These are phyloP conservation scores for Durotheca rogersii DNA, from an alignment of 495 filamentous ascomycete genomes.

Conservation along the genomic window DNA sequence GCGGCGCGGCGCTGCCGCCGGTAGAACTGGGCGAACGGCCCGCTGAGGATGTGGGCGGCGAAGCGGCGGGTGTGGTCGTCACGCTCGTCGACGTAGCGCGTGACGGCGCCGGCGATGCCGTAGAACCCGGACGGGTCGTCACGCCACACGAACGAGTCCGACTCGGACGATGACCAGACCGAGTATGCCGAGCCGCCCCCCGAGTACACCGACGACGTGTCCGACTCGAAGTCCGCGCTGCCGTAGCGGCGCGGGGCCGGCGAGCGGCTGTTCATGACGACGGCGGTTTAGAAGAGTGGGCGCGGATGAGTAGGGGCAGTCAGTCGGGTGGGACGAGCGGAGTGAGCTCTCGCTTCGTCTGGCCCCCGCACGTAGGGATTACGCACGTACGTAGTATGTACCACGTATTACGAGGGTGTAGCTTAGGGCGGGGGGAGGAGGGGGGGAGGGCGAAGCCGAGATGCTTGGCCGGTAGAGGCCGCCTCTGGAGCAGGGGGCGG, in stretches of 20 bases:
- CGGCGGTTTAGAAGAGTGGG: neutral
- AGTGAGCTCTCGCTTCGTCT: too few species aligned
- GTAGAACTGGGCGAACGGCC: constrained; percentile 33
- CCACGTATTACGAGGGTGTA: too few species aligned
- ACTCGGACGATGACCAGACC: constrained; percentile 34
- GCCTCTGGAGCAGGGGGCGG: too few species aligned
- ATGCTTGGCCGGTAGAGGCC: too few species aligned
- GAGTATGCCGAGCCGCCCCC: constrained; percentile 22
- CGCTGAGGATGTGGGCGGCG: constrained; percentile 32
- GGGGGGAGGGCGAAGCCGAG: too few species aligned
- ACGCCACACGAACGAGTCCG: constrained; percentile 32
- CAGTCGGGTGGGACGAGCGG: too few species aligned
- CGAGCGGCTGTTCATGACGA: constrained; percentile 20
- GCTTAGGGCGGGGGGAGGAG: too few species aligned
- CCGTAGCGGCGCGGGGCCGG: constrained; percentile 18
- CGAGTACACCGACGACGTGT: constrained; percentile 31
- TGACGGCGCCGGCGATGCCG: constrained; percentile 35
- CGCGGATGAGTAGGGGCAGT: neutral
- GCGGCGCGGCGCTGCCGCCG: constrained; percentile 21
- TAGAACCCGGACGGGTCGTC: constrained; percentile 31
- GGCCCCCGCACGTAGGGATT: too few species aligned
- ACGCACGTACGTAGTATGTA: too few species aligned
- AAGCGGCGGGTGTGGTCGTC: constrained; percentile 26
- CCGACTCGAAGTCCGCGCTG: constrained; percentile 18
- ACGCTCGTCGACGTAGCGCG: constrained; percentile 28